Evolutionary conservation across 352 stramenopile species (phyloP).

Genomic region (Pythium aphanidermatum): DNA sequence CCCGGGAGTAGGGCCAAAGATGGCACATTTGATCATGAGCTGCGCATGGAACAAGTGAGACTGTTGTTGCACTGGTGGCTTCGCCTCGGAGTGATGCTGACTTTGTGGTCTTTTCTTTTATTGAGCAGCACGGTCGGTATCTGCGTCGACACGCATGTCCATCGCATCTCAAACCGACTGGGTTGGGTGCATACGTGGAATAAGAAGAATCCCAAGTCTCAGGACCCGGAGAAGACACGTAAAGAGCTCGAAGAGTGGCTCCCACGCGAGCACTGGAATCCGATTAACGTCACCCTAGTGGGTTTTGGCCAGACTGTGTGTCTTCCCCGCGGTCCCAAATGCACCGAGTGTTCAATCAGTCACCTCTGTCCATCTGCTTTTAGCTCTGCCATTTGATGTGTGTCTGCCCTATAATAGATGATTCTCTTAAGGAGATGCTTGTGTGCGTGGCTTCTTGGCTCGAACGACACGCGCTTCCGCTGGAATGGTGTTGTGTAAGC

Average conservation of each 20-base stretch:
- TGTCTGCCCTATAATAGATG: neutral
- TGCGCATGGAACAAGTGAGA: conserved; percentile 83
- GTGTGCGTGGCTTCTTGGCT: conserved; percentile 60
- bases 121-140: conserved; percentile 81
- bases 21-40: conserved; percentile 94
- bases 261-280: conserved; percentile 82
- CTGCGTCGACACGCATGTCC: conserved; percentile 96
- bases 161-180: conserved; percentile 95
- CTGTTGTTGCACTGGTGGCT: no score
- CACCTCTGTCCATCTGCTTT: conserved; percentile 63
- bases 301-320: conserved; percentile 95
- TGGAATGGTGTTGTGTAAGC: conserved; percentile 64
- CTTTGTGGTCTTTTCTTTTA: neutral
- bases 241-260: conserved; percentile 93
- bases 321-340: conserved; percentile 60
- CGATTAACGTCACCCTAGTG: conserved; percentile 93
- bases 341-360: conserved; percentile 57
- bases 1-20: conserved; percentile 95
- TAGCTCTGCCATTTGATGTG: conserved; percentile 14
- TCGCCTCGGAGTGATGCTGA: neutral
- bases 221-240: conserved; percentile 91
- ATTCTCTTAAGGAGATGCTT: conserved; percentile 5
- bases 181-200: conserved; percentile 91
- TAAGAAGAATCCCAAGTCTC: conserved; percentile 64
- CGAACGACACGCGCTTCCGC: conserved; percentile 70